A percentile compares a stretch with the other conserved stretches of the same genome.
Evolutionary conservation across 768 basidiomycete species (phyloP).

Genomic region (Gautieria morchelliformis): DNA sequence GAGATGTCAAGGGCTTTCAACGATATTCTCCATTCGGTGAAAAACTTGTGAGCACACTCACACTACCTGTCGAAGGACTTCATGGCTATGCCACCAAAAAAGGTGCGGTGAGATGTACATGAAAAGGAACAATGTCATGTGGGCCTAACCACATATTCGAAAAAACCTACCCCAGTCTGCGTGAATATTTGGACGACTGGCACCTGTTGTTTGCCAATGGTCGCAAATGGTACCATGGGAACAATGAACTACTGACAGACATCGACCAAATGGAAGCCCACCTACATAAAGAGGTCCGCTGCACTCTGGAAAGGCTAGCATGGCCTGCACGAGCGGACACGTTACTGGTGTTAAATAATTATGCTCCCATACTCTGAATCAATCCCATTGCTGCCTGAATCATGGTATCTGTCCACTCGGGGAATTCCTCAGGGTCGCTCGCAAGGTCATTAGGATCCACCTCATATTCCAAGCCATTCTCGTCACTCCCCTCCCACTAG

Average conservation of each 20-base stretch:
- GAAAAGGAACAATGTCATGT: too few species aligned
- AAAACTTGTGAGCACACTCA: too few species aligned
- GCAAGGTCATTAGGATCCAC: too few species aligned
- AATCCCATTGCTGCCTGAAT: slow-evolving; percentile 9
- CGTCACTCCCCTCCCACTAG: too few species aligned
- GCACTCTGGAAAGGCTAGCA: not conserved
- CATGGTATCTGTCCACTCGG: not conserved
- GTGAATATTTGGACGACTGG: not conserved
- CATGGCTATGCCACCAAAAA: too few species aligned
- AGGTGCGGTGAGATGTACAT: too few species aligned
- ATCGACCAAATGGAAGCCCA: not conserved
- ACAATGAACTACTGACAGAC: not conserved
- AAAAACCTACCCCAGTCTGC: not conserved
- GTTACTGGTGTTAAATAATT: not conserved
- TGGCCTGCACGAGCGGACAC: not conserved
- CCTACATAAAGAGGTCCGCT: not conserved
- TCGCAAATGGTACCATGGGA: not conserved
- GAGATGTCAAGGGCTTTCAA: too few species aligned
- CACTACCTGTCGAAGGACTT: too few species aligned
- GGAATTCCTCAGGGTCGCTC: slow-evolving; percentile 7
- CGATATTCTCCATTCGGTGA: too few species aligned
- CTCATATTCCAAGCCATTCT: too few species aligned
- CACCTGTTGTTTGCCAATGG: not conserved
- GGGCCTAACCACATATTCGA: too few species aligned
- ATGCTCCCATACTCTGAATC: slow-evolving; percentile 11